Conservation (phyloP, 2,329 filamentous ascomycete genomes). For the Teratosphaeria gauchensis region DNA sequence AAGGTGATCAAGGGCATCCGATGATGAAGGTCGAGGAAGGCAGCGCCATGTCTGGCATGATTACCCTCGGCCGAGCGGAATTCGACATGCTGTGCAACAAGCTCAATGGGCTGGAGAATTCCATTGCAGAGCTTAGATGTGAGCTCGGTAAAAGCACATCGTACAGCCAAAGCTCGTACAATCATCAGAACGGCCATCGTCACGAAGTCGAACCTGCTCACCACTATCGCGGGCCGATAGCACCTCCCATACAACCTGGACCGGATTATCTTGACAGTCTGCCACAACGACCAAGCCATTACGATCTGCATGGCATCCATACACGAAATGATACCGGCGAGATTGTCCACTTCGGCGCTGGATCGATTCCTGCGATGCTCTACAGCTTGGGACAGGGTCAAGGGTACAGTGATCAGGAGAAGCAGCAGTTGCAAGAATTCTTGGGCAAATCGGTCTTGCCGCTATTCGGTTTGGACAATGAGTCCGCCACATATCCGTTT, state of each 20-base stretch:
- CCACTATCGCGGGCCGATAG: background rate
- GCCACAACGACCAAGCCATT: slow-evolving; percentile 23
- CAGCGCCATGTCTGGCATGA: slow-evolving; percentile 9
- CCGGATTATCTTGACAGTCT: background rate
- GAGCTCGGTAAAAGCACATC: slow-evolving; percentile 15
- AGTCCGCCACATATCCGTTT: slow-evolving; percentile 55
- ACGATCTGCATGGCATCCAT: slow-evolving; percentile 48
- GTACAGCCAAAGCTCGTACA: slow-evolving; percentile 7
- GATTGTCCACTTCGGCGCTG: slow-evolving; percentile 52
- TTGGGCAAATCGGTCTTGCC: slow-evolving; percentile 53
- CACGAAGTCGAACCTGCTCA: slow-evolving; percentile 1
- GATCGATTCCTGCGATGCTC: slow-evolving; percentile 53
- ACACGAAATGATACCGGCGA: slow-evolving; percentile 51
- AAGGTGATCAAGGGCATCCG: slow-evolving; percentile 12
- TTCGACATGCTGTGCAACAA: slow-evolving; percentile 41
- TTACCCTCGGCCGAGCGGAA: slow-evolving; percentile 29
- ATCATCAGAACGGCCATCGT: background rate
- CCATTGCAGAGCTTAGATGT: slow-evolving; percentile 33
- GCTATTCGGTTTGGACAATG: slow-evolving; percentile 54
- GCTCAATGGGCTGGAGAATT: slow-evolving; percentile 38
- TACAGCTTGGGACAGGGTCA: slow-evolving; percentile 39
- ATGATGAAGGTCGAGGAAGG: slow-evolving; percentile 12
- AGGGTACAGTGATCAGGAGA: slow-evolving; percentile 24
- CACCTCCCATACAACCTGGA: background rate
- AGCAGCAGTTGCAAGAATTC: slow-evolving; percentile 47